Conservation (phyloP, 495 filamentous ascomycete species). For the Xylona heveae region DNA sequence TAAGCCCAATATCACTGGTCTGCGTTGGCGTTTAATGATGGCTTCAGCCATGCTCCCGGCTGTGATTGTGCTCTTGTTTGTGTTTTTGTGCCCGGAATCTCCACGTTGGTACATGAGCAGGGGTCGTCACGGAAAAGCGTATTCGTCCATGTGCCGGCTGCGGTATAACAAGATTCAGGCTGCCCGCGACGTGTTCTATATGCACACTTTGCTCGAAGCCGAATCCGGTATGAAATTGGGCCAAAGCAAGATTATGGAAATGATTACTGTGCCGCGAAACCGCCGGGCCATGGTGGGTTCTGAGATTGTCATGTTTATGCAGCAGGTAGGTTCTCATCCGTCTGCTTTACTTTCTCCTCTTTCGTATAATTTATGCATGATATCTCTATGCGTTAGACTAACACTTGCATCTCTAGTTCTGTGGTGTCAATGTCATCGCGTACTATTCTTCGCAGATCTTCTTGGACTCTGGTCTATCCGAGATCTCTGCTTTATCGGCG, state of each 20-base stretch:
- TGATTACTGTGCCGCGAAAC: constrained; percentile 56
- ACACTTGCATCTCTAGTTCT: constrained; percentile 15
- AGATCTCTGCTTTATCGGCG: constrained; percentile 34
- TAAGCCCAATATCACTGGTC: constrained; percentile 29
- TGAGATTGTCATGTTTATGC: constrained; percentile 70
- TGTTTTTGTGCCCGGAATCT: constrained; percentile 56
- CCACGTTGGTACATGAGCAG: constrained; percentile 66
- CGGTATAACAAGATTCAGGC: constrained; percentile 55
- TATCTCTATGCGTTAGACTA: too few relatives aligned
- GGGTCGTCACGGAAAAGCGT: constrained; percentile 41
- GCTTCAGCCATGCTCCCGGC: constrained; percentile 57
- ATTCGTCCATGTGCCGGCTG: constrained; percentile 38
- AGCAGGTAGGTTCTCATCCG: constrained; percentile 32
- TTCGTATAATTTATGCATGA: not conserved
- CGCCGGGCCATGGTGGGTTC: constrained; percentile 56
- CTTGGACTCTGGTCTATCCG: constrained; percentile 24
- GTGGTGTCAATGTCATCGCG: constrained; percentile 40
- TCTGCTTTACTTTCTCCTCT: not conserved
- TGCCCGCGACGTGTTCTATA: constrained; percentile 66
- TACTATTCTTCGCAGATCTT: constrained; percentile 35
- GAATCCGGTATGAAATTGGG: constrained; percentile 39
- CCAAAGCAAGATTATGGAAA: constrained; percentile 39
- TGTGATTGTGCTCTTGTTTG: constrained; percentile 42
- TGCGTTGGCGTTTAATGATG: constrained; percentile 77
- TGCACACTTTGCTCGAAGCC: constrained; percentile 46